Percentiles rank a stretch among this genome's conserved stretches.
Evolutionary conservation across 805 yeast species (phyloP).

Genomic region (Wickerhamiella alocasiicola): DNA sequence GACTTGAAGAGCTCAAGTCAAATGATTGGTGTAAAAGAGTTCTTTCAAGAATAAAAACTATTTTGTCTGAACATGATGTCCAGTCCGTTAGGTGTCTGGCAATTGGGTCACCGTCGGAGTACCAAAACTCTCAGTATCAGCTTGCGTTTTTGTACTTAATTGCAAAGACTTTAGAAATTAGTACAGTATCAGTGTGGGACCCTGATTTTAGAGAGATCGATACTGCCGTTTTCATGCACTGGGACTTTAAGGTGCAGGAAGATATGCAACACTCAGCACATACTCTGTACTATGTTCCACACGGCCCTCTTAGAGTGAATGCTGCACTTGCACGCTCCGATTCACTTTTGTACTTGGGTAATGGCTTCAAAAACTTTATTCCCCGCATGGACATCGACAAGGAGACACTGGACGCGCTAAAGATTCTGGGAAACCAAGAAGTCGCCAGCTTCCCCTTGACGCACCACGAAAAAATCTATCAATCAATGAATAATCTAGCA

Average conservation of each 20-base stretch:
- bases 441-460: slow-evolving; percentile 8
- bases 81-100: slow-evolving; percentile 50
- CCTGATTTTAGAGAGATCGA: slow-evolving; percentile 49
- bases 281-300: slow-evolving; percentile 54
- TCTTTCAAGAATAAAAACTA: background rate
- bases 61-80: slow-evolving; percentile 5
- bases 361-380: slow-evolving; percentile 17
- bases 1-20: slow-evolving; percentile 1
- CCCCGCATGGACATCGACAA: slow-evolving; percentile 28
- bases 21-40: background rate
- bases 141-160: slow-evolving; percentile 44
- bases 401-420: slow-evolving; percentile 10
- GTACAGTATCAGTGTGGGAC: slow-evolving; percentile 42
- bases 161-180: slow-evolving; percentile 21
- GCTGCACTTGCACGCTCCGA: slow-evolving; percentile 15
- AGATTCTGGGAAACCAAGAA: slow-evolving; percentile 1
- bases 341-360: slow-evolving; percentile 19
- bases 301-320: slow-evolving; percentile 44
- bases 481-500: slow-evolving; percentile 25
- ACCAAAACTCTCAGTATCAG: slow-evolving; percentile 43
- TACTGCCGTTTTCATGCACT: slow-evolving; percentile 23
- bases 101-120: slow-evolving; percentile 49
- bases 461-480: slow-evolving; percentile 22
- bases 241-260: slow-evolving; percentile 24
- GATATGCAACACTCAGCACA: slow-evolving; percentile 15